Conservation (phyloP, 495 filamentous ascomycete species). For the Acidiella bohemica region DNA sequence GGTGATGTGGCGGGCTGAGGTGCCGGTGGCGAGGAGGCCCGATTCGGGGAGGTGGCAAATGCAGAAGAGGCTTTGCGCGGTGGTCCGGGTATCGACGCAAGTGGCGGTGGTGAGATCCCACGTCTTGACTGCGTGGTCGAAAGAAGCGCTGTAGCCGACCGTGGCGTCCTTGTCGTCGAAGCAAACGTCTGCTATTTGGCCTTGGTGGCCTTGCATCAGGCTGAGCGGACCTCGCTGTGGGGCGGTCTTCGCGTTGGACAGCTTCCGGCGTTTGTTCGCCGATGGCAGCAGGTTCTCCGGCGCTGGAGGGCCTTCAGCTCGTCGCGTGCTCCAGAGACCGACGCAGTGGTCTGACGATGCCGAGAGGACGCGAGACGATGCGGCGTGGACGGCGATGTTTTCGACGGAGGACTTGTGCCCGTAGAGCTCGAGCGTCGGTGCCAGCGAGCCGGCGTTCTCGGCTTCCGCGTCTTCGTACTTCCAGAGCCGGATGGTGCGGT, state of each 20-base stretch:
- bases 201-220: constrained; percentile 56
- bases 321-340: constrained; percentile 71
- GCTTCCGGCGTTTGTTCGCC: constrained; percentile 62
- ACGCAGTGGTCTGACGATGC: constrained; percentile 67
- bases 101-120: constrained; percentile 73
- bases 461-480: constrained; percentile 47
- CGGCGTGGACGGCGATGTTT: constrained; percentile 59
- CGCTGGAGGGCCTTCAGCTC: constrained; percentile 56
- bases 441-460: constrained; percentile 44
- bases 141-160: constrained; percentile 75
- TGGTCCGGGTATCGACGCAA: constrained; percentile 64
- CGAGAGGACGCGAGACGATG: constrained; percentile 64
- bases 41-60: constrained; percentile 53
- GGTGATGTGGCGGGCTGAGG: constrained; percentile 72
- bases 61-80: constrained; percentile 65
- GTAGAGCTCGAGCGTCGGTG: constrained; percentile 70
- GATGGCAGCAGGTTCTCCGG: constrained; percentile 50
- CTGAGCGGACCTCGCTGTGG: constrained; percentile 69
- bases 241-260: constrained; percentile 43
- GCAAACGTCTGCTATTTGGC: constrained; percentile 56
- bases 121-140: constrained; percentile 79
- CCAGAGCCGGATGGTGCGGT: constrained; percentile 76
- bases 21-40: constrained; percentile 70
- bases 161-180: constrained; percentile 77
- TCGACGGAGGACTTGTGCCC: constrained; percentile 68